A percentile compares a stretch with the other conserved stretches of the same genome.
Conservation (phyloP, 352 stramenopile genomes). For the Plasmopara halstedii region DNA sequence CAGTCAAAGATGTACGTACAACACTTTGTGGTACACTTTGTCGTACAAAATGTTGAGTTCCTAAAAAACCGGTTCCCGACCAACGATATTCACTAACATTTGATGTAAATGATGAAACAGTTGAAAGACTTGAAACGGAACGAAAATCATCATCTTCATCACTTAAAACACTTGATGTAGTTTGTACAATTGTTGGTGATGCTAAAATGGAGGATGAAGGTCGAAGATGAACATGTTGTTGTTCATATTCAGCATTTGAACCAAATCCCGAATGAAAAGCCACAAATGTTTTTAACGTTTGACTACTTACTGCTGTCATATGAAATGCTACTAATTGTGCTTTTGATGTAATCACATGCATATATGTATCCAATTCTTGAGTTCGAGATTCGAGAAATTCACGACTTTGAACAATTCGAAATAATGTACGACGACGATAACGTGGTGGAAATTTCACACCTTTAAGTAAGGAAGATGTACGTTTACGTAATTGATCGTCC, state of each 20-base stretch:
- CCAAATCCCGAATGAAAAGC: constrained; percentile 70
- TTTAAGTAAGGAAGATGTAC: constrained; percentile 61
- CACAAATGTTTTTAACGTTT: constrained; percentile 77
- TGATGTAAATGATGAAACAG: constrained; percentile 51
- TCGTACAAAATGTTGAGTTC: constrained; percentile 51
- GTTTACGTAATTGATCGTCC: constrained; percentile 73
- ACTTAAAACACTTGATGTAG: constrained; percentile 59
- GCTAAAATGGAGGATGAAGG: constrained; percentile 63
- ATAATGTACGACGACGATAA: constrained; percentile 58
- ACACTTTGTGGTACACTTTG: constrained; percentile 22
- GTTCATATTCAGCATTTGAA: constrained; percentile 60
- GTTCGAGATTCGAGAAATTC: constrained; percentile 59
- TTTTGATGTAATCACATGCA: constrained; percentile 48
- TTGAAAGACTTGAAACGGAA: constrained; percentile 59
- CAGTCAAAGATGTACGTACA: background rate
- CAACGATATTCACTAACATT: constrained; percentile 59
- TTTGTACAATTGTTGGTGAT: constrained; percentile 29
- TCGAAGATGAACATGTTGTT: constrained; percentile 43
- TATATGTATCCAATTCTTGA: constrained; percentile 71
- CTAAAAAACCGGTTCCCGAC: constrained; percentile 74
- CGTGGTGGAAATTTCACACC: constrained; percentile 80
- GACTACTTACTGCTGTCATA: constrained; percentile 54
- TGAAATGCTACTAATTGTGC: constrained; percentile 73
- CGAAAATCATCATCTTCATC: constrained; percentile 77
- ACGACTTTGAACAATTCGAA: constrained; percentile 52